Evolutionary conservation across 331 rosid species (phyloP), one percentile per base, ranked within the genome.

Genomic region (Pyrus hybrid): DNA sequence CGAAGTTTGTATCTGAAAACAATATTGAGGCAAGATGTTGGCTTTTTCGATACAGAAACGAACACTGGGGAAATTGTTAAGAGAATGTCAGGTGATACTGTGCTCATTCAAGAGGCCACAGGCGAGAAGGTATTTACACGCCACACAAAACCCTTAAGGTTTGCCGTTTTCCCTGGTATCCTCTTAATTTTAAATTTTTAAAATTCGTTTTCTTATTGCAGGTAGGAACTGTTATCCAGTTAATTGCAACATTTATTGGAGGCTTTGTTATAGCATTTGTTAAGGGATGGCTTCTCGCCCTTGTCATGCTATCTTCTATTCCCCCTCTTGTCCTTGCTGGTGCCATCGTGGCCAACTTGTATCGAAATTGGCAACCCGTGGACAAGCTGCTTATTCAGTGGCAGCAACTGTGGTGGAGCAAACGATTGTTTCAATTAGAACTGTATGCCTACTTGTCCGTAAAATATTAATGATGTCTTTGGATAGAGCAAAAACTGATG

Each of bases 71-170:
- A 90, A 81, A 88, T 93, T 72, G 75, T 93, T 49, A 93, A 84
- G 62, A 88, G 97, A 73, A 93, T 93, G 98, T 88, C 97, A 14
- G 97, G 97, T n/a, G 96, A 89, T 45, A 89, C 98, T 10, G 91
- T 93, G 72, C 93, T 89, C 70, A 91, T 93, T 73, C 96, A 91
- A 88, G 96, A 88, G 53, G 98, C 98, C 68, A 83, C 88, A 94
- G 98, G 97, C 3, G 96, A 91, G 80, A 93, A 93, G 96, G 98
- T 93, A 88, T 21, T 11, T 23, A 68, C 16, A 12, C 62, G 70
- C 35, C 70, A n/a, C 75, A 18, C 7, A 8, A 29, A 80, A 41
- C 2, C 72, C 74, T 65, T 13, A 65, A 68, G 43, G 61, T 23
- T 60, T 43, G 25, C 43, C 20, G 49, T 68, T 33, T 33, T 37